A percentile compares a stretch with the other conserved stretches of the same genome.
phyloP scores from a whole-genome alignment of 352 stramenopile genomes.

The Phytopythium ostracodes region DNA sequence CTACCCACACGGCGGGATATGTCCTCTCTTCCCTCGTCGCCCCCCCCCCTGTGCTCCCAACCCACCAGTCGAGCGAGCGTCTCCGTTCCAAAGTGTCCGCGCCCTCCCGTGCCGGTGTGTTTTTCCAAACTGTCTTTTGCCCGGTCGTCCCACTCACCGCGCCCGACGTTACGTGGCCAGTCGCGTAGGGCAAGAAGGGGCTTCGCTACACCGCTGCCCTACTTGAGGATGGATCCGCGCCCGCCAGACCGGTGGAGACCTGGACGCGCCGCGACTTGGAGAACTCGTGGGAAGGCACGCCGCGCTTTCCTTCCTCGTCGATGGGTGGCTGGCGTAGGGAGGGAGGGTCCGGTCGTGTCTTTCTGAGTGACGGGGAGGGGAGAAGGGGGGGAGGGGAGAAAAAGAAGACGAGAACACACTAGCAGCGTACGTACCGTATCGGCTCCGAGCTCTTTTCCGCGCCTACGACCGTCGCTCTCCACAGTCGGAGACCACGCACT shows the following conservation, averaged over 20 bases:
- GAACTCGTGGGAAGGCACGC: neutral
- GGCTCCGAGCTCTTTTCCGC: too few species aligned
- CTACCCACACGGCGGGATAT: too few species aligned
- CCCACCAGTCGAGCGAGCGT: neutral
- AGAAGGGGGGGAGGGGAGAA: neutral
- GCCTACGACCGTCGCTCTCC: too few species aligned
- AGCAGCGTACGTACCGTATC: neutral
- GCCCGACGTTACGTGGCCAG: neutral
- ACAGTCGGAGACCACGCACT: too few species aligned
- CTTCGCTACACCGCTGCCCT: too few species aligned
- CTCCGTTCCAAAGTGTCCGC: neutral
- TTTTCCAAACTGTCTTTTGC: conserved; percentile 4
- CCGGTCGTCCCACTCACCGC: neutral
- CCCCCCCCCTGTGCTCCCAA: neutral
- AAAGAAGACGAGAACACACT: neutral
- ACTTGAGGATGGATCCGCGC: too few species aligned
- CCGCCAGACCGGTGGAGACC: neutral
- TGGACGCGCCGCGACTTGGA: conserved; percentile 1
- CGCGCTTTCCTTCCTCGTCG: neutral
- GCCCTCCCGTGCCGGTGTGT: neutral
- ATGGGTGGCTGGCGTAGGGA: neutral
- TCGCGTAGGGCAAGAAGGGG: neutral
- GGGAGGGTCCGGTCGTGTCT: neutral
- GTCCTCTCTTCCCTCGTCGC: too few species aligned
- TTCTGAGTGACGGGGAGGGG: neutral